Percentiles rank a stretch among this genome's conserved stretches.
phyloP scores from a whole-genome alignment of 169 alveolate species.

The Sarcocystis neurona region DNA sequence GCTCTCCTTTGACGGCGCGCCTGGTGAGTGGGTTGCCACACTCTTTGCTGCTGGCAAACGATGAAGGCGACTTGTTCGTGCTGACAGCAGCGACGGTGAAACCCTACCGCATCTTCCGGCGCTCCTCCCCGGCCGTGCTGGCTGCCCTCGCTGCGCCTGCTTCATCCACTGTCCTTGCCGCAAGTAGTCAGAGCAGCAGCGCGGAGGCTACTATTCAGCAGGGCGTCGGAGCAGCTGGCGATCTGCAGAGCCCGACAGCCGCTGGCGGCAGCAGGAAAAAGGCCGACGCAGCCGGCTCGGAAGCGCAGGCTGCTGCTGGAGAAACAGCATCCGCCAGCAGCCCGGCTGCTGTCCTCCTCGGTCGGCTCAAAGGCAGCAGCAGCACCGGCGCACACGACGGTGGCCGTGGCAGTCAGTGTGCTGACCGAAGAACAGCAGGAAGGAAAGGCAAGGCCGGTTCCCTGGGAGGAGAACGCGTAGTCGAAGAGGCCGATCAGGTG shows the following conservation, averaged over 20 bases:
- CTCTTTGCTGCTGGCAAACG: constrained; percentile 68
- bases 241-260: background rate
- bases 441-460: too few relatives aligned
- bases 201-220: background rate
- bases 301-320: background rate
- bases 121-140: background rate
- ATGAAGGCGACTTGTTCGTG: constrained; percentile 71
- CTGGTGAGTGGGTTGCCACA: constrained; percentile 68
- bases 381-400: too few relatives aligned
- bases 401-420: too few relatives aligned
- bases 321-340: background rate
- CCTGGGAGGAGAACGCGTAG: too few relatives aligned
- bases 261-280: background rate
- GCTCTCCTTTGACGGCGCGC: constrained; percentile 65
- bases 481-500: too few relatives aligned
- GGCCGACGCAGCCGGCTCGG: background rate
- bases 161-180: constrained; percentile 17
- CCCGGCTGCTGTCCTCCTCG: background rate
- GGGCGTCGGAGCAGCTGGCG: background rate
- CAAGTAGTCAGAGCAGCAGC: too few relatives aligned
- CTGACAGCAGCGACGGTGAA: constrained; percentile 65
- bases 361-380: too few relatives aligned
- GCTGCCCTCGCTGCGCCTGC: constrained; percentile 2
- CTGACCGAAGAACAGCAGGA: too few relatives aligned
- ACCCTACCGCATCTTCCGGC: constrained; percentile 63